Evolutionary conservation across 805 yeast species (phyloP).

Genomic region (Saccharomycopsis fodiens): DNA sequence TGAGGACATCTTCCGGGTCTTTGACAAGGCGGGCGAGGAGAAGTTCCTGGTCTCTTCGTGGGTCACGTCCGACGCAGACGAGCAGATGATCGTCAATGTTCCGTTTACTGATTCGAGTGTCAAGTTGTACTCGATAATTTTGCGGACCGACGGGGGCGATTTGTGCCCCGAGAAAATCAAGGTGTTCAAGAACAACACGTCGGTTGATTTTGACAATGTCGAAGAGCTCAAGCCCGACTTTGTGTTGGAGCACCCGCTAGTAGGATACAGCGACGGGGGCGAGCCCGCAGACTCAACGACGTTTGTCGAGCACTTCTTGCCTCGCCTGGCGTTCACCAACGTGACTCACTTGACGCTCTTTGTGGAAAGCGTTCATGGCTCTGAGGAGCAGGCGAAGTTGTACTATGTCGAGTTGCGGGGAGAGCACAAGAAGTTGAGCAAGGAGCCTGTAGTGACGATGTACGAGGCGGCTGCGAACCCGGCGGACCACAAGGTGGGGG

Average conservation of each 20-base stretch:
- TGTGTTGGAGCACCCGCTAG: slow-evolving; percentile 54
- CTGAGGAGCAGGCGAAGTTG: slow-evolving; percentile 49
- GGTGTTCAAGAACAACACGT: slow-evolving; percentile 61
- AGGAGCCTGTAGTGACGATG: slow-evolving; percentile 66
- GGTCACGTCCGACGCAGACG: slow-evolving; percentile 62
- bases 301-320: slow-evolving; percentile 76
- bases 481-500: slow-evolving; percentile 57
- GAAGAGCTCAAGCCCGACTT: slow-evolving; percentile 41
- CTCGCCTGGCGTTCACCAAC: slow-evolving; percentile 67
- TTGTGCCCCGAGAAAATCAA: slow-evolving; percentile 64
- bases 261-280: slow-evolving; percentile 40
- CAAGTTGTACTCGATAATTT: slow-evolving; percentile 62
- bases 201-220: slow-evolving; percentile 67
- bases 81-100: slow-evolving; percentile 66
- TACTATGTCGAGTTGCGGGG: slow-evolving; percentile 80
- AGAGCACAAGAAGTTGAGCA: slow-evolving; percentile 43
- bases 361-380: slow-evolving; percentile 58
- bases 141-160: slow-evolving; percentile 54
- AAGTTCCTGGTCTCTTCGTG: slow-evolving; percentile 40
- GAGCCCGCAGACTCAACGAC: slow-evolving; percentile 35
- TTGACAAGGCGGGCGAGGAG: slow-evolving; percentile 43
- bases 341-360: slow-evolving; percentile 61
- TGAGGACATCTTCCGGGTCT: slow-evolving; percentile 36
- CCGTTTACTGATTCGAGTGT: slow-evolving; percentile 70
- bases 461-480: slow-evolving; percentile 95